phyloP scores from a whole-genome alignment of 768 basidiomycete species.

The Cystobasidium onofrii region DNA sequence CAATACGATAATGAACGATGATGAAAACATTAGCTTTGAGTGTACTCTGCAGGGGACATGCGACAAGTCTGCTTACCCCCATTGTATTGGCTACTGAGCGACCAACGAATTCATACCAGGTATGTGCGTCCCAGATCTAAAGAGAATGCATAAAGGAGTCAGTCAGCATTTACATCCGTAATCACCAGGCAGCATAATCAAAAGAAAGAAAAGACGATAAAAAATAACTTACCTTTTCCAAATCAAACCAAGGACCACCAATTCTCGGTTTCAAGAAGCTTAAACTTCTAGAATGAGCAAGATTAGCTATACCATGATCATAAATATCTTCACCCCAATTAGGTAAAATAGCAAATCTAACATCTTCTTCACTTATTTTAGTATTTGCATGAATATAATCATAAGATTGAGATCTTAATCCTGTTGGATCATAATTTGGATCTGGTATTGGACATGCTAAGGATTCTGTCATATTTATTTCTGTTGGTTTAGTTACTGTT shows the following conservation, averaged over 20 bases:
- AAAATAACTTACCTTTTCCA: slow-evolving; percentile 54
- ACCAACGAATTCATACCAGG: slow-evolving; percentile 53
- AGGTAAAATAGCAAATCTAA: background rate
- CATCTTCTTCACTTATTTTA: background rate
- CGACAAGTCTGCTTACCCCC: no score
- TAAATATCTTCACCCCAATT: slow-evolving; percentile 10
- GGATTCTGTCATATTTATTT: background rate
- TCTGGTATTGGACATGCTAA: slow-evolving; percentile 10
- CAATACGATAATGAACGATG: background rate
- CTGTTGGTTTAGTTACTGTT: background rate
- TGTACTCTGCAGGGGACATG: no score
- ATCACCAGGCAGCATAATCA: no score
- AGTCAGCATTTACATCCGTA: background rate
- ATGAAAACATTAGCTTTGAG: background rate
- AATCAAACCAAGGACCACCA: slow-evolving; percentile 53
- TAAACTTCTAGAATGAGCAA: slow-evolving; percentile 33
- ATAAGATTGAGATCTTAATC: background rate
- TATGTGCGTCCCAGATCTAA: slow-evolving; percentile 54
- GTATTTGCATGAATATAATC: background rate
- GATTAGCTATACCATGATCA: slow-evolving; percentile 14
- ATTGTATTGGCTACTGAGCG: slow-evolving; percentile 46
- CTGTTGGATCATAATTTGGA: slow-evolving; percentile 24
- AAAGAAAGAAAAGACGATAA: no score
- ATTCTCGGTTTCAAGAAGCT: slow-evolving; percentile 35
- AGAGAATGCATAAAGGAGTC: background rate